Base-by-base conservation (phyloP, 257 asterid species). In the Solanum pennellii region DNA sequence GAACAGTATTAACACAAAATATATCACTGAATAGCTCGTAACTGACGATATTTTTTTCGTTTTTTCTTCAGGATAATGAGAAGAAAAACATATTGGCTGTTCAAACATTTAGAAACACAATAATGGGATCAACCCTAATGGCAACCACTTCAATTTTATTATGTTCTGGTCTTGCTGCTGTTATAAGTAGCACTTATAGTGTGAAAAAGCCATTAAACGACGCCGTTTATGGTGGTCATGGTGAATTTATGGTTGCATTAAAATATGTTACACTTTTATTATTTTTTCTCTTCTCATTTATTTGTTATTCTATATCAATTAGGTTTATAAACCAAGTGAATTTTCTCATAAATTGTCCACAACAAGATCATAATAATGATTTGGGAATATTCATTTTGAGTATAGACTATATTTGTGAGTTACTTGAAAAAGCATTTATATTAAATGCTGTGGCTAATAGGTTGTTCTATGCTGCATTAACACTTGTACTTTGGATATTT, bases 101-200 rank as follows among this genome's bases (percentile, higher is more conserved):
- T 66, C 99, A 95, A 84, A 95, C 98, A 3, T 93, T 96, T 6
- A 91, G 98, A 2, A 96, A 96, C 92, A 92, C 96, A 59, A 96
- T 96, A 73, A 96, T 96, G 99, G 98, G 98, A 35, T 93, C 96
- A 25, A 96, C 98, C 5, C 88, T 96, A 18, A 96, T 96, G 99
- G 99, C 99, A 66, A 96, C 99, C 12, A 94, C 98, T 14, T 95
- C 99, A 8, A 93, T 96, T 87, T 98, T 96, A 56, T 94, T 96
- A 60, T 91, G 93, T 87, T 90, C 92, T 14, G 99, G 98, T 39
- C 92, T 96, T 1, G 99, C 99, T 10, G 99, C 98, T 3, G 95
- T 96, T 74, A 92, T 96, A 69, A 96, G 99, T 93, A 96, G 99
- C 89, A 95, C 98, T 0, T 96, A 96, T 89, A 96, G 95, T 91